Conservation (phyloP, 225 moss, liverwort and hornwort genomes). For the Asterella californica region DNA sequence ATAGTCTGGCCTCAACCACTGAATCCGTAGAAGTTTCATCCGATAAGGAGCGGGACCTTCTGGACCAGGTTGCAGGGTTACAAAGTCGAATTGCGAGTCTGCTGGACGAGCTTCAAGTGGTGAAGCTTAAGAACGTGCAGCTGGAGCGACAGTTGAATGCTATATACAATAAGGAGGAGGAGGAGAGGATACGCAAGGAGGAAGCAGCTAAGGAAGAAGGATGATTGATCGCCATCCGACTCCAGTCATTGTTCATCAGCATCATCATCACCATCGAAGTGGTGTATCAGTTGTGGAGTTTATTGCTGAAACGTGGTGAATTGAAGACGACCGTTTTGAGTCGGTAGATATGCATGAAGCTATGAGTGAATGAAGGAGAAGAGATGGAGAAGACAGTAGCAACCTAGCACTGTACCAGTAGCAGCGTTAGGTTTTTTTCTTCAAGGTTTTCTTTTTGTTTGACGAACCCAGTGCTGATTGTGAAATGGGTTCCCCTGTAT, state of each 20-base stretch:
- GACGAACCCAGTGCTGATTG: slow-evolving; percentile 16
- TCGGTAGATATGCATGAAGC: neutral
- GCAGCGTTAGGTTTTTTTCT: slow-evolving; percentile 16
- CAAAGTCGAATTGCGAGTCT: slow-evolving; percentile 25
- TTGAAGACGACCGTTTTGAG: slow-evolving; percentile 2
- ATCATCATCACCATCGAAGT: neutral
- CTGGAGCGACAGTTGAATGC: slow-evolving; percentile 37
- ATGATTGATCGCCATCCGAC: neutral
- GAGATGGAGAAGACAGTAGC: slow-evolving; percentile 8
- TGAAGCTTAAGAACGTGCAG: slow-evolving; percentile 34
- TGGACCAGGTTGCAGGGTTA: slow-evolving; percentile 21
- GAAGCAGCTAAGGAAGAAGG: slow-evolving; percentile 21
- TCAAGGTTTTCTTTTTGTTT: slow-evolving; percentile 13
- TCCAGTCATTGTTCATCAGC: neutral
- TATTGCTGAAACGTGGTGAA: neutral
- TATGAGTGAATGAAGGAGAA: neutral
- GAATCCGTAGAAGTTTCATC: slow-evolving; percentile 6
- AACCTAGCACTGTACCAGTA: slow-evolving; percentile 15
- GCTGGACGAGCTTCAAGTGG: slow-evolving; percentile 40
- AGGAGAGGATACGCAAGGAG: slow-evolving; percentile 26
- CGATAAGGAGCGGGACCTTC: slow-evolving; percentile 35
- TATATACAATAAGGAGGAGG: slow-evolving; percentile 32
- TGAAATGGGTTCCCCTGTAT: slow-evolving; percentile 19
- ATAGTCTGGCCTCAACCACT: neutral
- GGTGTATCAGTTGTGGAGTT: slow-evolving; percentile 9